phyloP scores from a whole-genome alignment of 805 yeast species.

The Kluyveromyces lactis region DNA sequence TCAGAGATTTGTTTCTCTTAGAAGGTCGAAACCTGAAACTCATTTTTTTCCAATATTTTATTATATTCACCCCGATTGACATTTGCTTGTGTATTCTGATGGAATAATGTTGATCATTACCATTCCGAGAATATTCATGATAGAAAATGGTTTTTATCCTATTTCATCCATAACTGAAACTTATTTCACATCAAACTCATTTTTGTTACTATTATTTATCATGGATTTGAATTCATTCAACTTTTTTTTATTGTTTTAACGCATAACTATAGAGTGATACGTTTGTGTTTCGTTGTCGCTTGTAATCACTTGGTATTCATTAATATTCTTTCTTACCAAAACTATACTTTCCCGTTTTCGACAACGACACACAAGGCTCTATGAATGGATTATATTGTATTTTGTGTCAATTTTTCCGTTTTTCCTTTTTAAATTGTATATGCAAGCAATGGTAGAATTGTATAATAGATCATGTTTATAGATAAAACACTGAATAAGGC shows the following conservation, averaged over 20 bases:
- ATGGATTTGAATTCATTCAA: constrained; percentile 1
- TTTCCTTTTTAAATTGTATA: neutral
- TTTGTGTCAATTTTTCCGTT: neutral
- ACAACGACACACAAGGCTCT: neutral
- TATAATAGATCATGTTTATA: constrained; percentile 11
- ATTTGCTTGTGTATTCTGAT: constrained; percentile 4
- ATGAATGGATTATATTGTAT: neutral
- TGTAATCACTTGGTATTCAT: neutral
- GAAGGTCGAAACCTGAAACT: neutral
- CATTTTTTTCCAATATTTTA: neutral
- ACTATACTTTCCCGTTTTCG: neutral
- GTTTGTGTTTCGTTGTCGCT: neutral
- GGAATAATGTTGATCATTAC: constrained; percentile 6
- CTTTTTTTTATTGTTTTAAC: neutral
- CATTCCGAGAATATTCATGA: constrained; percentile 5
- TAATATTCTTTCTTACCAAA: neutral
- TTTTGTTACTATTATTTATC: neutral
- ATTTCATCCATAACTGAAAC: neutral
- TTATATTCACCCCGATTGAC: constrained; percentile 2
- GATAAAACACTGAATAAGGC: constrained; percentile 11
- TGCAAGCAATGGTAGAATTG: constrained; percentile 10
- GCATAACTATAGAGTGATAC: neutral
- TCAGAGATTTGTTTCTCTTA: constrained; percentile 1
- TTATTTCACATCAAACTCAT: neutral
- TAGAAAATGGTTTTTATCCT: constrained; percentile 4